phyloP scores from a whole-genome alignment of 345 rosid genomes.

The Gossypium anomalum region DNA sequence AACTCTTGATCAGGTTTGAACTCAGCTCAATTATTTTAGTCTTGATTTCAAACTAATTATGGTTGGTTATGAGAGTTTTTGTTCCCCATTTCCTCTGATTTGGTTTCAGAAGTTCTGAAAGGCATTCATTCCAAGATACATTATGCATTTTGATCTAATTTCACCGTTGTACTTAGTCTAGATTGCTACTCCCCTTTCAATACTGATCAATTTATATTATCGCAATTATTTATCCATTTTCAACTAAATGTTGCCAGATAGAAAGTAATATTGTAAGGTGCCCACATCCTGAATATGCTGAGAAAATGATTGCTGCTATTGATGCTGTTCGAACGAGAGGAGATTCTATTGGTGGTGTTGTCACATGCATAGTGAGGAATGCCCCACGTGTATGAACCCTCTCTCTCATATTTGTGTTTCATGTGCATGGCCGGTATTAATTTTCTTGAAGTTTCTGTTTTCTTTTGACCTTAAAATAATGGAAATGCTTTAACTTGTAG shows the following conservation, averaged over 20 bases:
- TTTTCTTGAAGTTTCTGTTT: neutral
- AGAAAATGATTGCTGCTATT: conserved; percentile 93
- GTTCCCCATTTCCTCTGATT: neutral
- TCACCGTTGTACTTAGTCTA: neutral
- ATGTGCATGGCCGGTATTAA: no score
- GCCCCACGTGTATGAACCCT: conserved; percentile 65
- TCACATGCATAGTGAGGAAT: conserved; percentile 89
- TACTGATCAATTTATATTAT: neutral
- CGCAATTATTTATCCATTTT: conserved; percentile 11
- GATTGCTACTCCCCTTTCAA: conserved; percentile 4
- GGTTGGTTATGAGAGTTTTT: neutral
- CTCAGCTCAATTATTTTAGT: neutral
- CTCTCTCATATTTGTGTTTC: neutral
- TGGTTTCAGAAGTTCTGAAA: neutral
- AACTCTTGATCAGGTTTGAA: conserved; percentile 73
- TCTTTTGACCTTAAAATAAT: neutral
- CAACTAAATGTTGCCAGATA: conserved; percentile 43
- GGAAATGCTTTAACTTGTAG: conserved; percentile 7
- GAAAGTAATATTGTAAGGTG: conserved; percentile 94
- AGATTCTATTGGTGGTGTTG: conserved; percentile 93
- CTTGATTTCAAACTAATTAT: neutral
- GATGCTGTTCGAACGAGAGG: conserved; percentile 83
- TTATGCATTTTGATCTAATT: neutral
- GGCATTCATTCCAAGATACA: neutral
- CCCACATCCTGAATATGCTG: conserved; percentile 93